Evolutionary conservation across 805 yeast species (phyloP), one percentile per base, ranked within the genome.

Genomic region (Candida coquimbonensis): DNA sequence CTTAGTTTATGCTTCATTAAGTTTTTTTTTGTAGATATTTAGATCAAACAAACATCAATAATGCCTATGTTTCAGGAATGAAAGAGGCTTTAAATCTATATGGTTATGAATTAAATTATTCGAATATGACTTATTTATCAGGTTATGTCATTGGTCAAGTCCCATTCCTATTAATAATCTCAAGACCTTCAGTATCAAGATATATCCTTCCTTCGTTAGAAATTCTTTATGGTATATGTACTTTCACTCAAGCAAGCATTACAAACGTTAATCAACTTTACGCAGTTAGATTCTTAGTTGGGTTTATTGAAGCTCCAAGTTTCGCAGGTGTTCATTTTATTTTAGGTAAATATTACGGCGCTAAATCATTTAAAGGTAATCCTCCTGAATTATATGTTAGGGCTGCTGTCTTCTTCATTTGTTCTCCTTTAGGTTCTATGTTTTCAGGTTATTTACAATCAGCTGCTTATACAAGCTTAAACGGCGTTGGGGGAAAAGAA

Each of bases 11-110:
- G 19, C 19, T 17, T 17, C 19, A 17, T 17, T 17, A 17, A 17
- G 19, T 17, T 3, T 17, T 17, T 17, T 17, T 17, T 17, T 17
- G 19, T 46, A 79, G 78, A 54, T 73, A 70, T 49, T 59, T 81
- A 48, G 86, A 81, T 54, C 76, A 72, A 46, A 63, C 77, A 25
- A 80, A 79, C 56, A 62, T 80, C 24, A 73, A 71, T 50, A 79
- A 81, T 55, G 87, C 87, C 1, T 82, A 79, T 53, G 80, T 78
- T 33, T 72, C 79, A 21, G 82, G 84, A 13, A 70, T 83, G 76
- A 62, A 72, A 48, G 78, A 73, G 53, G 78, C 19, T 17, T 17
- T 17, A 17, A 17, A 52, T 77, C 68, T 33, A 69, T 56, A 67
- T 44, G 85, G 85, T 8, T 77, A 80, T 55, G 84, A 81, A 50